Base-by-base conservation (phyloP, 768 basidiomycete genomes). In the Lactifluus piperatus region DNA sequence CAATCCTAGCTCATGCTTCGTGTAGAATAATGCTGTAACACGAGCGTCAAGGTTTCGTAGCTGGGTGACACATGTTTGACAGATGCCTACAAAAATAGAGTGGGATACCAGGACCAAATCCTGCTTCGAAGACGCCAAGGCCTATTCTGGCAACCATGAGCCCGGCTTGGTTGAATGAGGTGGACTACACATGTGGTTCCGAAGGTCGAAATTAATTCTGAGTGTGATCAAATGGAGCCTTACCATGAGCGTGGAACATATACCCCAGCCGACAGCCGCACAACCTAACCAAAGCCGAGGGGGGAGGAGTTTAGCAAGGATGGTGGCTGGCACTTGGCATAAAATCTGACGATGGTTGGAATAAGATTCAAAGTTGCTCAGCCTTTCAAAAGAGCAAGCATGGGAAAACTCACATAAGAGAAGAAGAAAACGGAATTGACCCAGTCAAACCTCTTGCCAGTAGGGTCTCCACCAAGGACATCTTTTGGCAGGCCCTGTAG, bases 51-150 rank as follows among this genome's bases (percentile, higher is more conserved):
- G 26, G 36, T 29, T 37, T 22, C 36, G 29, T 24, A 20, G 27
- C 18, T 6, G 34, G n/a, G 9, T 39, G 20, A 29, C 37, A 56
- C 22, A 8, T 47, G 9, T 7, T 70, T 85, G 57, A n/a, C 18
- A 20, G 9, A 7, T 7, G 18, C 54, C 30, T 68, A 88, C 87
- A 86, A 67, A 87, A 83, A 70, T 91, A 90, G 3, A 91, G 74
- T 0, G 88, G 86, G 32, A 91, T 85, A 0, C 79, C 85, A 11
- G 88, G 88, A 1, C 82, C 87, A 64, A 91, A 90, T 24, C 82
- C 83, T 4, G 88, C 82, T 70, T 91, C 88, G 66, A 91, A 90
- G 34, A 87, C 67, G 9, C 88, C 88, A n/a, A 91, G 74, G 39
- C 79, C 77, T 29, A 90, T 61, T 49, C 88, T 77, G 11, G 79